These are phyloP conservation scores for Fusarium oxysporum DNA, from an alignment of 2,329 filamentous ascomycete species.

Conservation along the genomic window DNA sequence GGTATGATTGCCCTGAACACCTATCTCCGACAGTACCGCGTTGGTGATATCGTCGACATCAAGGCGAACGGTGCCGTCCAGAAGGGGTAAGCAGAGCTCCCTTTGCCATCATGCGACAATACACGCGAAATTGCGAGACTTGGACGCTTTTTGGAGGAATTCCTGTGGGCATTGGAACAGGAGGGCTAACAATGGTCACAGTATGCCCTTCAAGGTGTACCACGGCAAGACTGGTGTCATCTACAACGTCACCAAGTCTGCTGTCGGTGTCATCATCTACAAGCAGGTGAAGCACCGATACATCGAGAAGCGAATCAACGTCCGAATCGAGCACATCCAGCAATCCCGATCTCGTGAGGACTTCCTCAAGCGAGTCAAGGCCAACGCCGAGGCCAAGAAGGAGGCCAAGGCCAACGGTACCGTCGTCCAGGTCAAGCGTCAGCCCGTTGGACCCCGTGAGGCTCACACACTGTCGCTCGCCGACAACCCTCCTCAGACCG, in stretches of 20 bases:
- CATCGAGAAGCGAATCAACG: conserved; percentile 99
- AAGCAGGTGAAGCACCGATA: conserved; percentile 99
- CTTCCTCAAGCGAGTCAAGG: conserved; percentile 96
- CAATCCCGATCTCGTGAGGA: conserved; percentile 96
- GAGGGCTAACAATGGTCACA: conserved; percentile 58
- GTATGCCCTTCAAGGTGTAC: conserved; percentile 99
- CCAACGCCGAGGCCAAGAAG: conserved; percentile 91
- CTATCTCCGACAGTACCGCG: conserved; percentile 95
- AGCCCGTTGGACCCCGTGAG: conserved; percentile 82
- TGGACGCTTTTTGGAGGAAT: conserved; percentile 20
- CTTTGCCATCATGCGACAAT: conserved; percentile 33
- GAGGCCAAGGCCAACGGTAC: conserved; percentile 91
- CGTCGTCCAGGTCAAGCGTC: conserved; percentile 93
- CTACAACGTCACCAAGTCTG: conserved; percentile 99
- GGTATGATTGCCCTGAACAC: conserved; percentile 93
- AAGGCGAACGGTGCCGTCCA: conserved; percentile 98
- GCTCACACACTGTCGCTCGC: conserved; percentile 82
- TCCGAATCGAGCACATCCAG: conserved; percentile 96
- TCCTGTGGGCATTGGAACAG: conserved; percentile 8
- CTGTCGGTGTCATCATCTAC: conserved; percentile 99
- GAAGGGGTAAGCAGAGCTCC: conserved; percentile 79
- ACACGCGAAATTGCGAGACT: conserved; percentile 25
- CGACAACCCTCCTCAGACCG: conserved; percentile 90
- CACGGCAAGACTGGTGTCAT: conserved; percentile 98
- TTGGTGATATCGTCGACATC: conserved; percentile 99